Conservation (phyloP, 257 asterid genomes). For the Euphrasia confusa region DNA sequence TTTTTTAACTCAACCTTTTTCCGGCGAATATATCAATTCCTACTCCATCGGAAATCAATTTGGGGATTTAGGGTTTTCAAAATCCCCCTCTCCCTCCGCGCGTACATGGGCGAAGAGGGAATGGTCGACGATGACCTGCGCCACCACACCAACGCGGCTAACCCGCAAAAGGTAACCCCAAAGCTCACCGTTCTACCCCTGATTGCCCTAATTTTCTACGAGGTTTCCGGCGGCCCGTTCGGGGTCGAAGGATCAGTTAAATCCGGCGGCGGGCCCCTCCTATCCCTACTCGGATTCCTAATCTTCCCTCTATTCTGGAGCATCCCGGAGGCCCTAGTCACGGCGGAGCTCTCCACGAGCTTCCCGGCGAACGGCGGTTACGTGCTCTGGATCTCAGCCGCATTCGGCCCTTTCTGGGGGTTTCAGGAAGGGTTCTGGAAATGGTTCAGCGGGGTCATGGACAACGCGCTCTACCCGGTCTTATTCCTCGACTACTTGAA, state of each 20-base stretch:
- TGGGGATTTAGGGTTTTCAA: slow-evolving; percentile 13
- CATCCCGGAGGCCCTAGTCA: slow-evolving; percentile 81
- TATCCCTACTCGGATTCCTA: slow-evolving; percentile 69
- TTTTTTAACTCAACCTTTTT: no score
- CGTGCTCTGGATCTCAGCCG: slow-evolving; percentile 80
- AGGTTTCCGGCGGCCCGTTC: slow-evolving; percentile 89
- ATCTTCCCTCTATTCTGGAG: slow-evolving; percentile 81
- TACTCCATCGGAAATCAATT: background rate
- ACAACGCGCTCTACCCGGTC: slow-evolving; percentile 88
- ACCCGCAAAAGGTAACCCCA: slow-evolving; percentile 30
- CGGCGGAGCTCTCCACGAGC: slow-evolving; percentile 75
- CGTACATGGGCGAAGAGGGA: slow-evolving; percentile 41
- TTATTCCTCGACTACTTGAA: slow-evolving; percentile 83
- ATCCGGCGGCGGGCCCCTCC: slow-evolving; percentile 74
- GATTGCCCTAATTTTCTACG: slow-evolving; percentile 81
- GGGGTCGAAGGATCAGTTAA: slow-evolving; percentile 88
- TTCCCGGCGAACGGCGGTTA: slow-evolving; percentile 88
- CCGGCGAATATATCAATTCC: no score
- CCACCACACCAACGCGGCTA: slow-evolving; percentile 2
- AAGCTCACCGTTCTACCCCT: slow-evolving; percentile 69
- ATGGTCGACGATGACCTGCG: slow-evolving; percentile 25
- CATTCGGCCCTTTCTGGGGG: slow-evolving; percentile 82
- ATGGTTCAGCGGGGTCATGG: slow-evolving; percentile 97
- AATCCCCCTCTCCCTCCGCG: background rate
- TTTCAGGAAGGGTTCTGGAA: slow-evolving; percentile 90